Evolutionary conservation across 2,329 filamentous ascomycete genomes (phyloP).

Genomic region (Aspergillus oerlinghausenensis): DNA sequence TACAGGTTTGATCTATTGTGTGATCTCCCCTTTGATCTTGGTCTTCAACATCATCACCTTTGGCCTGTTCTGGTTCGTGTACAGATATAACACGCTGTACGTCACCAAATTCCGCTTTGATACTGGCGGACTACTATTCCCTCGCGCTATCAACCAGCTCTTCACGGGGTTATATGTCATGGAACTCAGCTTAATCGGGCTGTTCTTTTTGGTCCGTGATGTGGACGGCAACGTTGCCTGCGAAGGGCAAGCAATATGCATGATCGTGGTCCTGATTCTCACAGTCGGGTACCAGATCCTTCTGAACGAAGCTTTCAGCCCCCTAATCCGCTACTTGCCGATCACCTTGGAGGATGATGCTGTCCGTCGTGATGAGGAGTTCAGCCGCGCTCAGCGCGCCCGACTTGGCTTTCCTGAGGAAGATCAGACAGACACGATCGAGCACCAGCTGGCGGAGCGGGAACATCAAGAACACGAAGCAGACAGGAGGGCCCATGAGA

Average conservation of each 20-base stretch:
- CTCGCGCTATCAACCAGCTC: constrained; percentile 87
- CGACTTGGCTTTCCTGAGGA: constrained; percentile 58
- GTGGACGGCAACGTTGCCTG: constrained; percentile 54
- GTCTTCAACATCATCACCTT: constrained; percentile 94
- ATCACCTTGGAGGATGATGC: constrained; percentile 96
- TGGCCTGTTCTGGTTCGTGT: constrained; percentile 83
- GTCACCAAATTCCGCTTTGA: constrained; percentile 86
- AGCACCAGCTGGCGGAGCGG: constrained; percentile 43
- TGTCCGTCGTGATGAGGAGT: constrained; percentile 82
- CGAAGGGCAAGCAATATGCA: constrained; percentile 72
- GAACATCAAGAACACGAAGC: constrained; percentile 38
- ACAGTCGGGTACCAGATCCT: constrained; percentile 75
- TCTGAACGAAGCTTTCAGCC: constrained; percentile 77
- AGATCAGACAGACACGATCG: constrained; percentile 41
- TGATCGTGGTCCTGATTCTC: constrained; percentile 69
- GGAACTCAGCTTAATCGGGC: constrained; percentile 81
- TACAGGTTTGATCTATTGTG: constrained; percentile 69
- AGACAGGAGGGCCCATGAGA: constrained; percentile 43
- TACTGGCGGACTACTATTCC: constrained; percentile 88
- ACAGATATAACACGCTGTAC: constrained; percentile 95
- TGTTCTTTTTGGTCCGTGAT: constrained; percentile 76
- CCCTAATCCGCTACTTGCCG: constrained; percentile 81
- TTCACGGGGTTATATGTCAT: constrained; percentile 95
- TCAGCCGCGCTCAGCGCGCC: constrained; percentile 70
- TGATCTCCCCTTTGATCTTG: constrained; percentile 85